Base-by-base conservation (phyloP, 108 stramenopile species). In the Stephanodiscus triporus region DNA sequence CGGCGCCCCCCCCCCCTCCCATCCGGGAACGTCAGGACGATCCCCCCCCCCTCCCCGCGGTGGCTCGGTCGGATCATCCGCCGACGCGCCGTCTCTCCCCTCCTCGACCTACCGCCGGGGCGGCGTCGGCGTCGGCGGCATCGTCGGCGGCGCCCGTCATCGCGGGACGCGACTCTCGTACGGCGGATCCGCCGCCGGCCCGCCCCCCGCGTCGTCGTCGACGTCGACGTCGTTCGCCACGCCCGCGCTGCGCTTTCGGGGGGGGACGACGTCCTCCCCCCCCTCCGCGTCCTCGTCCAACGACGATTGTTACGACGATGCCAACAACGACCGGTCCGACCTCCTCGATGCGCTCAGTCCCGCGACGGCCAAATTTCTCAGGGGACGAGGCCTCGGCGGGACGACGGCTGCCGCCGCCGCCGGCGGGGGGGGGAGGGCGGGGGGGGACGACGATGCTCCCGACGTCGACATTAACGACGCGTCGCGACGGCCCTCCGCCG, bases 271-370 rank as follows among this genome's bases (percentile, higher is more conserved):
- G n/a, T n/a, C n/a, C n/a, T 47, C 57, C 27, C 45, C 37, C 45
- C 49, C 50, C 0, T 40, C 32, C 3, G 9, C 22, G 34, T 37
- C 53, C 16, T 50, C 72, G 43, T 16, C 43, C 24, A 54, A 3
- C 14, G 36, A 53, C 27, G 37, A 23, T 26, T 11, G 14, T 5
- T 50, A 30, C n/a, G 23, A 66, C 66, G 51, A 66, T 9, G 42
- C 23, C 29, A 27, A 34, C 17, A 4, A 29, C 50, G 50, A 32
- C 30, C 68, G 54, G 55, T 65, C 49, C 17, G 71, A 65, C 3
- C 50, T 67, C 56, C 49, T 67, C 9, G 74, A 58, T 6, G 58
- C 57, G 22, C 50, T 67, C 14, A 34, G 56, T 67, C 74, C 74
- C 42, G 38, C 58, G 22, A 75, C 74, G 2, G 73, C 63, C 26